Evolutionary conservation across 176 grass and related monocot genomes (phyloP), one percentile per base, ranked within the genome.

Genomic region (Puccinellia tenuiflora): DNA sequence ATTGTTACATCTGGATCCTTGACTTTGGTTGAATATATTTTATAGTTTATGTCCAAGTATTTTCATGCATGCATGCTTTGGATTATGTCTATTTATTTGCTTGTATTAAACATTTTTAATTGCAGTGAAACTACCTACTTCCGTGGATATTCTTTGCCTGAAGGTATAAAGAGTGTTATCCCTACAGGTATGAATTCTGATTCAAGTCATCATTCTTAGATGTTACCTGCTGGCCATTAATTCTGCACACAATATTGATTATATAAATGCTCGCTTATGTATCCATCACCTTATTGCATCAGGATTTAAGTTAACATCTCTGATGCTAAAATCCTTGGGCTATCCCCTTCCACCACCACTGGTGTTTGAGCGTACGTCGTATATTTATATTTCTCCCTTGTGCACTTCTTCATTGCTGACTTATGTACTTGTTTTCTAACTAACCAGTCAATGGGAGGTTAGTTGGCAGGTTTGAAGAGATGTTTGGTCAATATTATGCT

Each of bases 381-480:
- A 59, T 59, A 26, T 59, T 59, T 4, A 5, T 24, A 45, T 45
- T 59, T 26, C n/a, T 55, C 73, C 47, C 22, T 73, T 55, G 22
- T 67, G 34, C 72, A 64, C 45, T 66, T 84, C 12, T 67, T 77
- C 76, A 22, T 76, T 31, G 6, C 50, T 55, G 9, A 76, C 25
- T 77, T 84, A 17, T 68, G 46, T 68, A 5, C 10, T 63, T 67
- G n/a, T 42, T 84, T 42, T 35, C 52, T 57, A 59, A 13, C 76
- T 43, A 68, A 77, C 24, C 7, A 84, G 73, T 51, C 15, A 79
- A 72, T 73, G 84, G 84, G n/a, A 0, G 0, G 15, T 39, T 86
- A 22, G 6, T 35, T 79, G 48, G 78, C 73, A 15, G 0, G 3
- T 85, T 85, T 50, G 76, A 85, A 61, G 76, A 72, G 9, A 5